Evolutionary conservation across 2,329 filamentous ascomycete genomes (phyloP).

Genomic region (Alternaria solani): DNA sequence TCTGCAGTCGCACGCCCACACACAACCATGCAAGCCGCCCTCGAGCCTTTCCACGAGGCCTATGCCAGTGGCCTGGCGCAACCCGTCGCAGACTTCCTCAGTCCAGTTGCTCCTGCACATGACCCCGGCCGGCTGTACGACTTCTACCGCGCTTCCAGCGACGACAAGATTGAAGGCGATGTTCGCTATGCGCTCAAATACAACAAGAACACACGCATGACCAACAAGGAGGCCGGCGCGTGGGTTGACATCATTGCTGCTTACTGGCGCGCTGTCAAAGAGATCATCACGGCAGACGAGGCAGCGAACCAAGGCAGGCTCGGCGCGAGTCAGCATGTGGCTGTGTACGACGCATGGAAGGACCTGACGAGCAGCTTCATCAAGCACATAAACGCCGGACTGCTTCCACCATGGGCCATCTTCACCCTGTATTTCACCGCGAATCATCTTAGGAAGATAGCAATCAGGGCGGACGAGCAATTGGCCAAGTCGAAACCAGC

Average conservation of each 20-base stretch:
- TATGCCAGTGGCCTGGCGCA: conserved; percentile 73
- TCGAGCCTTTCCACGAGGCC: conserved; percentile 76
- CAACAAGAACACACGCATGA: conserved; percentile 64
- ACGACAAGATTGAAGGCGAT: conserved; percentile 70
- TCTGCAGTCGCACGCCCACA: conserved; percentile 6
- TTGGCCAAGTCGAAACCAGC: conserved; percentile 58
- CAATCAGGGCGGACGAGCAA: conserved; percentile 87
- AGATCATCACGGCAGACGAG: conserved; percentile 73
- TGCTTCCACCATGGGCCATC: conserved; percentile 89
- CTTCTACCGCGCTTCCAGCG: conserved; percentile 76
- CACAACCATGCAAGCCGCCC: conserved; percentile 72
- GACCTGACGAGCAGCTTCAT: conserved; percentile 79
- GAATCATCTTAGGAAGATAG: conserved; percentile 85
- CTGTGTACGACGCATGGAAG: conserved; percentile 88
- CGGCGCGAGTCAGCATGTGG: conserved; percentile 72
- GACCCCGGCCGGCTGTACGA: conserved; percentile 72
- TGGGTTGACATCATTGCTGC: conserved; percentile 86
- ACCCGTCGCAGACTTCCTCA: conserved; percentile 76
- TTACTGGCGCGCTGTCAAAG: conserved; percentile 84
- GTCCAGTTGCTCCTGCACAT: conserved; percentile 69
- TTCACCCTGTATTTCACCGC: conserved; percentile 88
- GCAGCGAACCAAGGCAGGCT: conserved; percentile 55
- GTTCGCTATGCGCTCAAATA: conserved; percentile 75
- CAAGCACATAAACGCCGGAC: conserved; percentile 78
- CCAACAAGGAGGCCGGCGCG: conserved; percentile 74